Evolutionary conservation across 2,329 filamentous ascomycete species (phyloP), one percentile per base, ranked within the genome.

Genomic region (Myriangium duriaei): DNA sequence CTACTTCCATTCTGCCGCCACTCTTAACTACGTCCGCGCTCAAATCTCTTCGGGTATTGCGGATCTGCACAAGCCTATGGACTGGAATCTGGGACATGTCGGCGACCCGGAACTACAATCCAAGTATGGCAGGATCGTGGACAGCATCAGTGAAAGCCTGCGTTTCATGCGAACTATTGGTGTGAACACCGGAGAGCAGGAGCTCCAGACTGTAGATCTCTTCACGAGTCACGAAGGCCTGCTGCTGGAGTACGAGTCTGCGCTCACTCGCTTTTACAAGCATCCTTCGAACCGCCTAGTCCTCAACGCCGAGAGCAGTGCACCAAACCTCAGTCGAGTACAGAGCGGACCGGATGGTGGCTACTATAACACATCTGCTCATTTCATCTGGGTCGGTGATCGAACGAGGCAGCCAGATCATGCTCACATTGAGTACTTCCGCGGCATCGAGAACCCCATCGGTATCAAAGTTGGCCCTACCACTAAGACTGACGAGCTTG

Each of bases 301-400:
- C 17, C 29, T 30, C 16, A 44, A 52, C 43, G 46, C 49, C 37
- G 43, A 45, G n/a, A 48, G 43, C 39, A 45, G 47, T 39, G 21
- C 30, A n/a, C 12, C 48, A 48, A 18, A 36, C 47, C 15, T 37
- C 3, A 19, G 26, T 7, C 35, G 35, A 9, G 11, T 31, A 3
- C 56, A 60, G 11, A 74, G 73, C 52, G 76, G 79, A 52, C 36
- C 30, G 1, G 36, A 33, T 15, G 30, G 36, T 19, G 36, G 36
- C 29, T 92, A 83, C 71, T 96, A 92, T 65, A 81, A 94, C 61
- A 96, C 88, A 0, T 93, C 85, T 4, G 84, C 85, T 0, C 91
- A 98, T 58, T 96, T 98, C 66, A 72, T 98, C 57, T 98, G 91
- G 91, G 92, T 98, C 51, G 91, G 91, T 39, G 91, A 98, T 60